Percentiles rank a stretch among this genome's conserved stretches.
Conservation (phyloP, 768 basidiomycete genomes). For the Rhodotorula graminis region DNA sequence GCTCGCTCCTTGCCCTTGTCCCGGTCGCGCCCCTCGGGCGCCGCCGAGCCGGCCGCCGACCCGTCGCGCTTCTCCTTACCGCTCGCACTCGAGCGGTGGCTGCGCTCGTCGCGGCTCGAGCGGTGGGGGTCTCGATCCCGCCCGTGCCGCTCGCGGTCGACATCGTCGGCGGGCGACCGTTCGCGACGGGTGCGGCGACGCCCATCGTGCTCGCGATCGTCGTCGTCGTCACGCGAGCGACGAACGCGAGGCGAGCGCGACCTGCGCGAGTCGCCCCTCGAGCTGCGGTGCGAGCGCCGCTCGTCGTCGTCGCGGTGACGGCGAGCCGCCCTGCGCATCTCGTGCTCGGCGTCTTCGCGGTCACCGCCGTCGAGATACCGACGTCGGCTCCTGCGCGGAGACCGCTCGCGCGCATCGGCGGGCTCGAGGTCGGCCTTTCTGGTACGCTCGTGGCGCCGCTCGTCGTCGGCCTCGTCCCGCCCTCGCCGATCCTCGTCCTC, state of each 20-base stretch:
- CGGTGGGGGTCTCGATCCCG: neutral
- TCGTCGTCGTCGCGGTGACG: neutral
- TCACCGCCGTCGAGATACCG: neutral
- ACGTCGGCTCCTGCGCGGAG: slow-evolving; percentile 31
- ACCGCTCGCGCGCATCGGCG: slow-evolving; percentile 30
- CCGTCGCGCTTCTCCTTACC: neutral
- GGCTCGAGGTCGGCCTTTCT: slow-evolving; percentile 39
- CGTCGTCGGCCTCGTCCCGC: slow-evolving; percentile 31
- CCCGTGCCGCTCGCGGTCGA: neutral
- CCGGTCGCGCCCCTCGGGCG: slow-evolving; percentile 19
- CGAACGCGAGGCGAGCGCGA: slow-evolving; percentile 36
- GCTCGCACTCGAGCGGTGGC: no score
- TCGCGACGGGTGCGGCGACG: slow-evolving; percentile 38
- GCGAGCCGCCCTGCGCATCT: neutral
- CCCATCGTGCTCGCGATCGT: slow-evolving; percentile 22
- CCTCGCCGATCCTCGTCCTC: slow-evolving; percentile 52
- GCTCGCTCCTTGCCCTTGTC: slow-evolving; percentile 22
- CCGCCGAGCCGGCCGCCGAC: slow-evolving; percentile 23
- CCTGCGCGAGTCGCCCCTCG: slow-evolving; percentile 43
- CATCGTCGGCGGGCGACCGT: neutral
- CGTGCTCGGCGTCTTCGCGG: neutral
- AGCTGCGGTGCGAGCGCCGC: no score
- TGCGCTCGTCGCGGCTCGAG: no score
- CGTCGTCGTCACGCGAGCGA: neutral
- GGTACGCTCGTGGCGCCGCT: slow-evolving; percentile 35